Conservation (phyloP, 352 stramenopile genomes). For the Phytophthora constricta region DNA sequence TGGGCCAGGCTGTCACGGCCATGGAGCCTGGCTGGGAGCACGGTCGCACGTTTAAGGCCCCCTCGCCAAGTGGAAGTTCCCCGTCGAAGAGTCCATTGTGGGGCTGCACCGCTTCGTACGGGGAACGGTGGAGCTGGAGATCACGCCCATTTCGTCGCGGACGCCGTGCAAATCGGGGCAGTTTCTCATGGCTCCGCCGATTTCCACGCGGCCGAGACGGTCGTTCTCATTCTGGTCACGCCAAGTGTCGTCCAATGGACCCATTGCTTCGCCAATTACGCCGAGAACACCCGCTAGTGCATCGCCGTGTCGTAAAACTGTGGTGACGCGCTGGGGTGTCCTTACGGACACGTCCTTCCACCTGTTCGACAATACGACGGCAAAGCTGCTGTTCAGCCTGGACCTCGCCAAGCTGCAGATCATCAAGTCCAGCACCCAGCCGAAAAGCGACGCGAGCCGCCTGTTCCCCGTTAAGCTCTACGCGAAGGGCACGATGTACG, state of each 20-base stretch:
- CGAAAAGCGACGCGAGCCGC: constrained; percentile 58
- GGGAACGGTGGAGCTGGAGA: constrained; percentile 62
- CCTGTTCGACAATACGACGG: constrained; percentile 79
- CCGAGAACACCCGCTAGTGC: constrained; percentile 50
- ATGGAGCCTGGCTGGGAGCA: constrained; percentile 76
- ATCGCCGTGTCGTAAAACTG: constrained; percentile 54
- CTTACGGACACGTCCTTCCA: constrained; percentile 83
- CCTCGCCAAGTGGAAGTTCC: constrained; percentile 83
- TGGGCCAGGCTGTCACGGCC: constrained; percentile 67
- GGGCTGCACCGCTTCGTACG: constrained; percentile 73
- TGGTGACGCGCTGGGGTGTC: constrained; percentile 79
- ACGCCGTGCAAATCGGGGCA: constrained; percentile 78
- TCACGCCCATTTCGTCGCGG: constrained; percentile 63
- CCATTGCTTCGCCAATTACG: constrained; percentile 46
- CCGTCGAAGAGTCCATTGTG: constrained; percentile 70
- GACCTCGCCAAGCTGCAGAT: constrained; percentile 85
- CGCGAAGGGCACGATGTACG: constrained; percentile 68
- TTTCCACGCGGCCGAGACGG: constrained; percentile 44
- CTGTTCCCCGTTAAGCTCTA: constrained; percentile 83
- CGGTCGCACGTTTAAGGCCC: constrained; percentile 42
- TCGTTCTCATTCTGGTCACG: constrained; percentile 75
- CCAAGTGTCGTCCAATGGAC: constrained; percentile 46
- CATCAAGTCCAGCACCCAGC: constrained; percentile 55
- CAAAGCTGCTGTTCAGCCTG: constrained; percentile 70
- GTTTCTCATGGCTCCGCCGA: constrained; percentile 68